phyloP scores from a whole-genome alignment of 306 rosid genomes.

The Casuarina cunninghamiana region DNA sequence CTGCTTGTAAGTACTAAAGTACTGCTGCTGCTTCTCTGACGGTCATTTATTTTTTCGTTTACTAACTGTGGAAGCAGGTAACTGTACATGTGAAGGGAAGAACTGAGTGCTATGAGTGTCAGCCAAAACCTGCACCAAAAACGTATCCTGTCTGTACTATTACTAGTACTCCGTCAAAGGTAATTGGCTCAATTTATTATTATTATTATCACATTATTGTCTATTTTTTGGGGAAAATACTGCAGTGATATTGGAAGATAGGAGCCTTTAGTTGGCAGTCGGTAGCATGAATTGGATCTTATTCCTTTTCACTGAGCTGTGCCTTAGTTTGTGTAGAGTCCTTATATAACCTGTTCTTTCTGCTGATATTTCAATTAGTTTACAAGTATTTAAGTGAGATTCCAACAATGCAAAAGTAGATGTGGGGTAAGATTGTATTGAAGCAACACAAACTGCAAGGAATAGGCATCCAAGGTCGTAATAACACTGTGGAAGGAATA shows the following conservation, averaged over 20 bases:
- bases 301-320: not conserved
- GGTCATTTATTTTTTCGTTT: constrained; percentile 23
- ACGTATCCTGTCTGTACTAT: constrained; percentile 98
- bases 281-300: not conserved
- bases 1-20: constrained; percentile 4
- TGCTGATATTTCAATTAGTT: not conserved
- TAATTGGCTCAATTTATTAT: constrained; percentile 22
- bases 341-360: not conserved
- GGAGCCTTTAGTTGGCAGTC: not conserved
- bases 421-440: constrained; percentile 8
- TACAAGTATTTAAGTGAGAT: not conserved
- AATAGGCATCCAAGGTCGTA: not conserved
- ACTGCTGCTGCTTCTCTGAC: constrained; percentile 11
- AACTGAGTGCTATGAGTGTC: constrained; percentile 98
- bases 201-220: constrained; percentile 5
- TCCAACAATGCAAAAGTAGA: not conserved
- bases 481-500: not conserved
- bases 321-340: not conserved
- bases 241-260: not conserved
- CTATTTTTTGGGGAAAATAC: not conserved
- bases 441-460: not conserved
- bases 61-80: constrained; percentile 57
- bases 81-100: constrained; percentile 95
- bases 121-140: constrained; percentile 97
- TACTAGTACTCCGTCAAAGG: constrained; percentile 99